phyloP scores from a whole-genome alignment of 805 yeast genomes.

The Cyberlindnera petersonii region DNA sequence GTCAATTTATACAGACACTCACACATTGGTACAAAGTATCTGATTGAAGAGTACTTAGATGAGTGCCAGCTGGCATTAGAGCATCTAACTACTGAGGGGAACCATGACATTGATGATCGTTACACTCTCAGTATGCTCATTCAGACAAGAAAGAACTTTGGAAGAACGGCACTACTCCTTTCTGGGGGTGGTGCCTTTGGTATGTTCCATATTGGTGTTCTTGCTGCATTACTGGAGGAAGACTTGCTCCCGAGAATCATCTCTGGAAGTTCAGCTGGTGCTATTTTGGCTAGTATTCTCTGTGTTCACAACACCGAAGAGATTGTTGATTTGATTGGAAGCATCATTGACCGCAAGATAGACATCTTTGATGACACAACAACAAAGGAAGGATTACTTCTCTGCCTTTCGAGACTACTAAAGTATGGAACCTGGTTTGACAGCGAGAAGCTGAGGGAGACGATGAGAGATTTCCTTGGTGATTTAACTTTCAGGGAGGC shows the following conservation, averaged over 20 bases:
- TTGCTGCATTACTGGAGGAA: constrained; percentile 70
- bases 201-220: constrained; percentile 85
- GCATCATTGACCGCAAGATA: constrained; percentile 41
- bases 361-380: constrained; percentile 43
- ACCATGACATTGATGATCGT: constrained; percentile 51
- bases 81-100: constrained; percentile 17
- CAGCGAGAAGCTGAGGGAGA: constrained; percentile 60
- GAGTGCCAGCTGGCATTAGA: constrained; percentile 63
- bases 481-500: constrained; percentile 93
- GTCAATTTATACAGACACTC: constrained; percentile 71
- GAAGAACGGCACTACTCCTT: constrained; percentile 90
- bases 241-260: constrained; percentile 80
- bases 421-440: constrained; percentile 92
- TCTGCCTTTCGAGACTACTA: constrained; percentile 54
- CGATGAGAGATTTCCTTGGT: constrained; percentile 78
- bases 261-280: constrained; percentile 95
- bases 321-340: constrained; percentile 47
- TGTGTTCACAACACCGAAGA: constrained; percentile 80
- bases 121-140: constrained; percentile 73
- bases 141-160: constrained; percentile 87
- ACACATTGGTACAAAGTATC: constrained; percentile 76
- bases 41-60: constrained; percentile 76
- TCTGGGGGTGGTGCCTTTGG: constrained; percentile 98
- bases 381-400: constrained; percentile 41
- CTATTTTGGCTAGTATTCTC: constrained; percentile 85